Conservation (phyloP, 2,329 filamentous ascomycete species). For the Fusarium heterosporum region DNA sequence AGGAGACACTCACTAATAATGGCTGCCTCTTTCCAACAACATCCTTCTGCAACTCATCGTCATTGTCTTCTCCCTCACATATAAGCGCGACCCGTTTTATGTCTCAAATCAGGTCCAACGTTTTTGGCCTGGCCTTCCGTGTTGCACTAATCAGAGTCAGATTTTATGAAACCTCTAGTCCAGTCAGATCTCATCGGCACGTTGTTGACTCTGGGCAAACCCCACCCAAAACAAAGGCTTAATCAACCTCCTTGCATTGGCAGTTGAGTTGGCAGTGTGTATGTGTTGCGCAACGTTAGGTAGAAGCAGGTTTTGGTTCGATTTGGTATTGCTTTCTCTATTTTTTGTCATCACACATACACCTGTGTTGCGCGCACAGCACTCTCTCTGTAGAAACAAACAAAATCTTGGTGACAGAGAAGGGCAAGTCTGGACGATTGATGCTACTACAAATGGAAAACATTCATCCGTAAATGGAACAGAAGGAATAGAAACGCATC, state of each 20-base stretch:
- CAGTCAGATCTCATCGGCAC: conserved; percentile 24
- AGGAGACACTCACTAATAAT: conserved; percentile 7
- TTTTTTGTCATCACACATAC: conserved; percentile 18
- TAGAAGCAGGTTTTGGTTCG: conserved; percentile 17
- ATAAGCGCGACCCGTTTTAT: conserved; percentile 26
- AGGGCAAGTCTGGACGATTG: conserved; percentile 7
- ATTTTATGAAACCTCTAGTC: conserved; percentile 29
- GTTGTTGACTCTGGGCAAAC: conserved; percentile 10
- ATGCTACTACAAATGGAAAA: conserved; percentile 20
- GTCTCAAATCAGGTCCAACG: conserved; percentile 31
- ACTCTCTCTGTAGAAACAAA: neutral
- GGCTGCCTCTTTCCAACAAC: neutral
- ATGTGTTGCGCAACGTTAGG: conserved; percentile 19
- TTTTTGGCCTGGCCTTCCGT: conserved; percentile 35
- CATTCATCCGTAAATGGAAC: conserved; percentile 13
- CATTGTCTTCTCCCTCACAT: conserved; percentile 32
- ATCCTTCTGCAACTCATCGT: conserved; percentile 26
- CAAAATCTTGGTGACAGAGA: conserved; percentile 3
- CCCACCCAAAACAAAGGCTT: conserved; percentile 4
- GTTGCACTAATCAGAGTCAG: conserved; percentile 38
- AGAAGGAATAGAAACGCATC: conserved; percentile 17
- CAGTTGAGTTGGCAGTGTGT: neutral
- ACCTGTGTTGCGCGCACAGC: neutral
- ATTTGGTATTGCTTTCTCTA: conserved; percentile 14
- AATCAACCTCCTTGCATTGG: conserved; percentile 28